phyloP scores from a whole-genome alignment of 1,284 basidiomycete species.

The Xerocomus minutiporus region DNA sequence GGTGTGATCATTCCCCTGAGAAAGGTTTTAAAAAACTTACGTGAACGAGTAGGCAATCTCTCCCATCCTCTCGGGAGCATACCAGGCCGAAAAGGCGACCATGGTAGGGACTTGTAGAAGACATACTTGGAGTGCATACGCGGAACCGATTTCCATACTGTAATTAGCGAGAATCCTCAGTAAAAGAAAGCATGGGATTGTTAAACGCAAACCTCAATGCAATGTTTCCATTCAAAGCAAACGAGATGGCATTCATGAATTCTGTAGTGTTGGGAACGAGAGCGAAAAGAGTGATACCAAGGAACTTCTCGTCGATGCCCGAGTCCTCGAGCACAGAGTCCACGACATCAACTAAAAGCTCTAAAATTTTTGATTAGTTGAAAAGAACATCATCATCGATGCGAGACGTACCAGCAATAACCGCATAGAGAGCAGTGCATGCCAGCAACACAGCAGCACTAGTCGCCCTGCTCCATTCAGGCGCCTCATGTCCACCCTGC shows the following conservation, averaged over 20 bases:
- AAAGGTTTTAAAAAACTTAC: conserved; percentile 43
- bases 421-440: conserved; percentile 92
- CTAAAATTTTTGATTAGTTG: conserved; percentile 39
- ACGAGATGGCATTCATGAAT: conserved; percentile 99
- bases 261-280: conserved; percentile 98
- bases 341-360: conserved; percentile 92
- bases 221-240: conserved; percentile 96
- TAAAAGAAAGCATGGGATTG: background rate
- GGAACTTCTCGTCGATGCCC: conserved; percentile 95
- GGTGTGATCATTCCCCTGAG: background rate
- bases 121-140: conserved; percentile 97
- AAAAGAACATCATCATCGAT: background rate
- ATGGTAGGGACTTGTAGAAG: conserved; percentile 97
- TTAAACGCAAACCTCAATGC: conserved; percentile 71
- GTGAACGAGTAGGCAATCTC: conserved; percentile 85
- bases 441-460: conserved; percentile 83
- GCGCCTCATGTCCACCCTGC: conserved; percentile 89
- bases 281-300: conserved; percentile 95
- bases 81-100: conserved; percentile 97
- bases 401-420: conserved; percentile 79
- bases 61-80: conserved; percentile 78
- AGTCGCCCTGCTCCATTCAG: conserved; percentile 86
- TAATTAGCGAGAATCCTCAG: conserved; percentile 5
- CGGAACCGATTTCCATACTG: conserved; percentile 99
- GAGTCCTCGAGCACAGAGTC: conserved; percentile 93